Evolutionary conservation across 768 basidiomycete genomes (phyloP), one percentile per base, ranked within the genome.

Genomic region (Trametes meyenii): DNA sequence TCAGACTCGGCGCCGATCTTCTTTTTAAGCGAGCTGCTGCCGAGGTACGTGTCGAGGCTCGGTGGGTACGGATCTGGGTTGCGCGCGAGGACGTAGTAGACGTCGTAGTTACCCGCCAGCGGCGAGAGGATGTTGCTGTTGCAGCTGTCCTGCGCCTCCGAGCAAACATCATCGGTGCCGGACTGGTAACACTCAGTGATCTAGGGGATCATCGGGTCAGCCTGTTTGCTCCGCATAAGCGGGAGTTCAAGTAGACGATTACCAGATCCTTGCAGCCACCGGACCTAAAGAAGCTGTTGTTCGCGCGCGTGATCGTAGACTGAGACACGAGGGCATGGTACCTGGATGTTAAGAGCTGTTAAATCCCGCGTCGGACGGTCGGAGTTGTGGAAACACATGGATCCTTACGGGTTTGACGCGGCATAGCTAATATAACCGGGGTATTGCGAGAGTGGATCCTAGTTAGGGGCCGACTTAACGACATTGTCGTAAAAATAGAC

Each of bases 391-490:
- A 29, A 43, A 3, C 23, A 24, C 45, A 24, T 29, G 19, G 12
- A 58, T 24, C 12, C 69, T 48, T 50, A 75, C 44, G 83, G 78
- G 69, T 86, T 87, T 4, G 72, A 78, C 5, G 70, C 75, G 1
- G 86, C 83, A 62, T 87, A 88, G 5, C 70, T 71, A 38, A 86
- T 76, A 60, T 85, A 86, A 10, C 82, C 82, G 4, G 84, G 81
- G 66, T 87, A 87, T 72, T 87, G 86, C 1, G 66, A 67, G 24
- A 85, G 69, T 6, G 66, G 74, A 70, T 69, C 72, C 70, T 83
- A 55, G 29, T 48, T 14, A 5, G 5, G 39, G 1, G n/a, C 10
- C 10, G 16, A 21, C 38, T 53, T n/a, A 55, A 52, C 55, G 26
- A 6, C 55, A 48, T 43, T 16, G 17, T 13, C 40, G 45, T 29